These are phyloP conservation scores for Kernera saxatilis DNA, from an alignment of 345 rosid genomes.

Conservation along the genomic window DNA sequence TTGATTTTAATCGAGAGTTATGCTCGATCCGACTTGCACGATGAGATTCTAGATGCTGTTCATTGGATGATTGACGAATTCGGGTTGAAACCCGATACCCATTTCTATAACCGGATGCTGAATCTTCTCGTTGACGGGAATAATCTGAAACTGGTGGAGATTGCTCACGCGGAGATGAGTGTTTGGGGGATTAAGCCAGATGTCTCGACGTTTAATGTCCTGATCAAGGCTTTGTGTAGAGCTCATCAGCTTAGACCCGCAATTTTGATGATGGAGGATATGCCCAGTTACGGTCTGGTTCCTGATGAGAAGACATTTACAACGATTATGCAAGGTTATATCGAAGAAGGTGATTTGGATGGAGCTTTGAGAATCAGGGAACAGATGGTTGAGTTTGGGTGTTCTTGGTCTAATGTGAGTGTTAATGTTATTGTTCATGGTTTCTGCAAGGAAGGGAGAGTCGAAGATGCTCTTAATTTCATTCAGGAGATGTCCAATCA, in stretches of 20 bases:
- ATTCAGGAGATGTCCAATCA: constrained; percentile 57
- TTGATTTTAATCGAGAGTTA: constrained; percentile 54
- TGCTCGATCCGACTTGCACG: constrained; percentile 50
- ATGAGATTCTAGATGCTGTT: constrained; percentile 47
- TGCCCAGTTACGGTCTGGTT: constrained; percentile 52
- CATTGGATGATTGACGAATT: constrained; percentile 57
- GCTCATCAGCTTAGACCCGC: constrained; percentile 90
- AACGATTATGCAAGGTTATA: constrained; percentile 80
- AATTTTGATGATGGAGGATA: constrained; percentile 82
- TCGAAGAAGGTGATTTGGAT: constrained; percentile 73
- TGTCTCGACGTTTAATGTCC: constrained; percentile 71
- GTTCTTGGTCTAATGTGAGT: constrained; percentile 50
- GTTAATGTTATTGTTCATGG: constrained; percentile 86
- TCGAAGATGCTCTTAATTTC: constrained; percentile 64
- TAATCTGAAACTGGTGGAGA: constrained; percentile 66
- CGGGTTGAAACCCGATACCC: constrained; percentile 51
- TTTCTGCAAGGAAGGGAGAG: constrained; percentile 68
- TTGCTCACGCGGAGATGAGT: constrained; percentile 55
- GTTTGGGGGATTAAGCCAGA: constrained; percentile 61
- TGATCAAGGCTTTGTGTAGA: constrained; percentile 79
- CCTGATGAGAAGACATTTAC: constrained; percentile 89
- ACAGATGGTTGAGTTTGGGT: constrained; percentile 53
- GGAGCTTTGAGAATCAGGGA: constrained; percentile 70
- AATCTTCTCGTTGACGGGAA: constrained; percentile 73
- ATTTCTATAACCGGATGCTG: constrained; percentile 66